Conservation (phyloP, 768 basidiomycete genomes). For the Tubosaeta sp. region DNA sequence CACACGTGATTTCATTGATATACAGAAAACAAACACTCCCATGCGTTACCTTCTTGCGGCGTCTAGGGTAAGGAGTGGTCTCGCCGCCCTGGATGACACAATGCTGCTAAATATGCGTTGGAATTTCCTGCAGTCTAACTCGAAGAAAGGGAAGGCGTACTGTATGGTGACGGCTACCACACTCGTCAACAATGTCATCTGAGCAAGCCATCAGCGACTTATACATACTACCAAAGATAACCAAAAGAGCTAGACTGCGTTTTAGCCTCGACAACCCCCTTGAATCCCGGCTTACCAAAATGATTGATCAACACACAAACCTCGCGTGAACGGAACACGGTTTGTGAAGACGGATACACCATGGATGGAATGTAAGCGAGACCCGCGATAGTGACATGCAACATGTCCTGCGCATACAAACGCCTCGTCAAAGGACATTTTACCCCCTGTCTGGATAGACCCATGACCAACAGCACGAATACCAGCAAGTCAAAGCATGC, state of each 20-base stretch:
- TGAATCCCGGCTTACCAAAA: constrained; percentile 3
- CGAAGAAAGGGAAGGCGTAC: not conserved
- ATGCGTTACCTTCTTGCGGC: constrained; percentile 1
- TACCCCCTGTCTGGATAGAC: constrained; percentile 8
- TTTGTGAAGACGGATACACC: not conserved
- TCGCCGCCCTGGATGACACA: constrained; percentile 13
- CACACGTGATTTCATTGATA: too few relatives aligned
- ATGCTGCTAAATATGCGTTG: constrained; percentile 2
- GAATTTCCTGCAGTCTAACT: not conserved
- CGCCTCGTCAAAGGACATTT: constrained; percentile 13
- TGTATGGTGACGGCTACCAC: constrained; percentile 7
- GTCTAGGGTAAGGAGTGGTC: constrained; percentile 2
- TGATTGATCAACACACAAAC: not conserved
- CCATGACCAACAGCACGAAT: constrained; percentile 12
- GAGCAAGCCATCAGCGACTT: not conserved
- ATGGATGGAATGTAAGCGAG: constrained; percentile 10
- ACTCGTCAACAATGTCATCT: not conserved
- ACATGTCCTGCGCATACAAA: constrained; percentile 15
- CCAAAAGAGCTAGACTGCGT: not conserved
- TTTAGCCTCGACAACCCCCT: not conserved
- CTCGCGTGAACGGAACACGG: constrained; percentile 1
- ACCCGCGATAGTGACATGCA: constrained; percentile 11
- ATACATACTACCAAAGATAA: not conserved
- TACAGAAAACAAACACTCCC: too few relatives aligned
- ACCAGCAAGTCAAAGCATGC: constrained; percentile 17